These are phyloP conservation scores for Brassica incana DNA, from an alignment of 345 rosid genomes.

Conservation along the genomic window DNA sequence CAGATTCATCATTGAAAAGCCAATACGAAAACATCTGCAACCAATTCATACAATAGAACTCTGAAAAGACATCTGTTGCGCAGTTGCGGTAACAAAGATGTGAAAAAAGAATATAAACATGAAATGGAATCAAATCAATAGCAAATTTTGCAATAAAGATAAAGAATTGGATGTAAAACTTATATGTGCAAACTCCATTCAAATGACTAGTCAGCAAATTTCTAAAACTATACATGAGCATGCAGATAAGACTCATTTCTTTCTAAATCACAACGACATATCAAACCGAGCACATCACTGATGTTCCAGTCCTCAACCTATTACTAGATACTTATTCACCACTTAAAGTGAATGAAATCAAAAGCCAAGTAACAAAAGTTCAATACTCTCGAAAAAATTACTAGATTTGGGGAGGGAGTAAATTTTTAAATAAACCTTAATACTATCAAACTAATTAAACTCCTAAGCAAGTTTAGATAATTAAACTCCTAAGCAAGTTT, in stretches of 20 bases:
- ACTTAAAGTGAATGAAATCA: neutral
- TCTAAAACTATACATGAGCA: slow-evolving; percentile 9
- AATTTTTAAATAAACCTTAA: neutral
- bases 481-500: slow-evolving; percentile 6
- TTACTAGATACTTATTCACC: neutral
- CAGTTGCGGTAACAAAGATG: slow-evolving; percentile 1
- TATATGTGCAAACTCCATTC: slow-evolving; percentile 20
- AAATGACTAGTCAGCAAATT: slow-evolving; percentile 6
- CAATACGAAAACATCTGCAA: slow-evolving; percentile 7
- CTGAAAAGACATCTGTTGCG: neutral
- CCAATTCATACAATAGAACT: neutral
- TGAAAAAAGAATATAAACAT: neutral
- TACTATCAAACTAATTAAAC: neutral
- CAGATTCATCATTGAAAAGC: slow-evolving; percentile 4
- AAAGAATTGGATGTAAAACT: neutral
- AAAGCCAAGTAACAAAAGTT: slow-evolving; percentile 7
- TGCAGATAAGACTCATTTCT: slow-evolving; percentile 10
- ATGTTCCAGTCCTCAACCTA: neutral
- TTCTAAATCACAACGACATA: neutral
- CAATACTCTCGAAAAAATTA: neutral
- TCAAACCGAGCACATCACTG: neutral
- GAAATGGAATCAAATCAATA: slow-evolving; percentile 1
- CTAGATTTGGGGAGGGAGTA: neutral
- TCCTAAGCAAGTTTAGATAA: slow-evolving; percentile 9
- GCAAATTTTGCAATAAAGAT: neutral